phyloP scores from a whole-genome alignment of 2,329 filamentous ascomycete genomes.

The Arachnomyces sp. region DNA sequence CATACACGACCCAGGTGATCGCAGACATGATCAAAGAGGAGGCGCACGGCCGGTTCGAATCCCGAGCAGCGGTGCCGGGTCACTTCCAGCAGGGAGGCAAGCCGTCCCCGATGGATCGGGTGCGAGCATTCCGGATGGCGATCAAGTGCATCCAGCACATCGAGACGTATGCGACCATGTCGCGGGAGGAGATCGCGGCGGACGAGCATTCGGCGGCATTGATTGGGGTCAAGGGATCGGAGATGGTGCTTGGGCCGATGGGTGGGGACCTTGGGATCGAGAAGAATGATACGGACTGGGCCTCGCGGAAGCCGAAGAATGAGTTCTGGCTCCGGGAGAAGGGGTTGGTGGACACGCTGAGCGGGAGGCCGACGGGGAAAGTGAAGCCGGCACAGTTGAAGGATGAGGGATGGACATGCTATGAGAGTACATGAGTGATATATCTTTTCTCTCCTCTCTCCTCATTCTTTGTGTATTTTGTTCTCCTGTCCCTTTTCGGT shows the following conservation, averaged over 20 bases:
- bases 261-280: constrained; percentile 58
- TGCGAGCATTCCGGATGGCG: constrained; percentile 80
- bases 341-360: constrained; percentile 74
- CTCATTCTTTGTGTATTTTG: neutral
- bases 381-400: constrained; percentile 9
- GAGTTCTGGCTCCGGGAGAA: constrained; percentile 82
- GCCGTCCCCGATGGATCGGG: constrained; percentile 92
- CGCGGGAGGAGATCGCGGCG: constrained; percentile 59
- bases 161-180: constrained; percentile 64
- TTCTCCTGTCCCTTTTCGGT: neutral
- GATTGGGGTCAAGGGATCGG: constrained; percentile 86
- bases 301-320: constrained; percentile 71
- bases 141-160: constrained; percentile 93
- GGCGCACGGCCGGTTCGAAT: constrained; percentile 84
- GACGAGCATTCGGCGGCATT: constrained; percentile 70
- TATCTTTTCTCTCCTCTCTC: neutral
- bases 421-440: constrained; percentile 18
- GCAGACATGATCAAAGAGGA: constrained; percentile 94
- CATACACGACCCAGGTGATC: constrained; percentile 88
- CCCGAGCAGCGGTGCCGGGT: constrained; percentile 81
- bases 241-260: constrained; percentile 81
- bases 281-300: constrained; percentile 84
- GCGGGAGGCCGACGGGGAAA: constrained; percentile 53
- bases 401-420: constrained; percentile 21
- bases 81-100: constrained; percentile 93